Base-by-base conservation (phyloP, 306 rosid species). In the Cicer chorassanicum region DNA sequence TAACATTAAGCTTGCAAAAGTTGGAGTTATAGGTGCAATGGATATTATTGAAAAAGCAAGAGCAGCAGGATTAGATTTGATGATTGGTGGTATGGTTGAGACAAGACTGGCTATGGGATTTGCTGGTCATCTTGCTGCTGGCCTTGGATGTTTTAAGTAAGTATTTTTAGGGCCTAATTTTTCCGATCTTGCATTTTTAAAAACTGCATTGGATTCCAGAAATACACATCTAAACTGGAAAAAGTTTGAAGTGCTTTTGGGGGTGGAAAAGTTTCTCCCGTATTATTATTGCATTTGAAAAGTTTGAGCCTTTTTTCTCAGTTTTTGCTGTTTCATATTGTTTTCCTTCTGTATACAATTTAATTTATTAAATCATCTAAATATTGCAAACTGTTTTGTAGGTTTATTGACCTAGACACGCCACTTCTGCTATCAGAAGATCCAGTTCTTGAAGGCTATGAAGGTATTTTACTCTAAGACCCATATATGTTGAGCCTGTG, bases 51-150 rank as follows among this genome's bases (percentile, higher is more conserved):
- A 90, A 75, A 59, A 74, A 44, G 96, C 87, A 53, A 88, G 60
- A 79, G 83, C 79, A 18, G 84, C 92, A 8, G 92, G 94, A 1
- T 65, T 90, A 60, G 81, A 74, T 77, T 70, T 92, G 84, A 92
- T 92, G 98, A 87, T 92, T 36, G 96, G 98, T 57, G 98, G 98
- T 56, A 90, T 92, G 98, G 94, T 92, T 39, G 98, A 92, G 91
- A 92, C 96, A 60, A 84, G 94, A 83, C 80, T 92, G 0, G 98
- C 98, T 76, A 90, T 92, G 98, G 96, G 96, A 59, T 92, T 92
- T 83, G 89, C 98, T 57, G 91, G 94, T 57, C 94, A 90, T 69
- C 92, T 92, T 84, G 96, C 96, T 74, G 96, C 98, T 76, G 96
- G 98, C 11, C 83, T 92, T 51, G 98, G 98, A 9, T 87, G 91